Base-by-base conservation (phyloP, 345 rosid species). In the Bruguiera gymnorhiza region DNA sequence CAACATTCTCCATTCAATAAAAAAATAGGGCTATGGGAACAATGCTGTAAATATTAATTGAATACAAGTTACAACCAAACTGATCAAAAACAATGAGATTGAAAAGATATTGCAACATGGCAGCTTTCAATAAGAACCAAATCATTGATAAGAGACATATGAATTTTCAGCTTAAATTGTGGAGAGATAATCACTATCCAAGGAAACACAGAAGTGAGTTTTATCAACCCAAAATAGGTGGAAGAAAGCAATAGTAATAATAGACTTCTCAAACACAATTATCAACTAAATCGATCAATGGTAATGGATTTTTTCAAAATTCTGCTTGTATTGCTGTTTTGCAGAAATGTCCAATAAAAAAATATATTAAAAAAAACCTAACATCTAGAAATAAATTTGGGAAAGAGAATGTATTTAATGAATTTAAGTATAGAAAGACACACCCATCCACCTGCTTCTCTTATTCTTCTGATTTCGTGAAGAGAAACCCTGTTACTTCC, bases 361-460 rank as follows among this genome's bases (percentile, higher is more conserved):
- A 13, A 13, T 27, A 27, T 27, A 27, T 27, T 27, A 43, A 43
- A 43, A 3, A 43, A 13, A 43, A 43, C 3, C 19, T 13, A 13
- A 43, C 50, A 43, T 43, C 48, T 39, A 0, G 48, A 39, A 39
- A 39, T 11, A 39, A 13, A 43, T 43, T 13, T 43, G 50, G 50
- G 50, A 13, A 43, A 43, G 50, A 43, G 5, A 43, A 43, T 43
- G 50, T 3, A 43, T 43, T 43, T 43, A 13, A 39, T 8, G 58
- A 52, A 73, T 64, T 27, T 26, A 75, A 77, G 86, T 81, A 77
- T 71, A 79, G 80, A 74, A 76, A 79, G 77, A 85, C 91, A 82
- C 89, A 89, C 98, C 97, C 98, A 94, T 86, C 98, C 98, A 86
- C 98, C 97, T 86, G 98, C 96, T 87, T 91, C 97, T 85, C 92